phyloP scores from a whole-genome alignment of 2,329 filamentous ascomycete genomes.

The Trichocomaceae sp. region DNA sequence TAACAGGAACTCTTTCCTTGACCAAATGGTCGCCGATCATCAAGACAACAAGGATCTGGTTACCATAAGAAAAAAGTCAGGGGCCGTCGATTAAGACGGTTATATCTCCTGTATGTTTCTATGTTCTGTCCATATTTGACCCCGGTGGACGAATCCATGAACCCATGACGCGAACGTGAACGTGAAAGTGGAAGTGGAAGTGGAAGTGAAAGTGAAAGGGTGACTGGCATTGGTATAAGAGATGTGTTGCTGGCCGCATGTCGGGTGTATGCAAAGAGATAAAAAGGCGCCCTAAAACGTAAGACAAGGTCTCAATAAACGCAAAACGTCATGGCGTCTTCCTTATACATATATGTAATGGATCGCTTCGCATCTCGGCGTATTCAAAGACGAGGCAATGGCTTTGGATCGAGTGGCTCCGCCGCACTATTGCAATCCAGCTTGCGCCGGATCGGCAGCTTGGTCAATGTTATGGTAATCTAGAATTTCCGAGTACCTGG shows the following conservation, averaged over 20 bases:
- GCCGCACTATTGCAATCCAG: conserved; percentile 5
- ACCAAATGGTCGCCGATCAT: background rate
- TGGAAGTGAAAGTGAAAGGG: no score
- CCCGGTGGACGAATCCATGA: background rate
- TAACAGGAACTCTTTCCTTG: background rate
- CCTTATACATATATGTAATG: conserved; percentile 6
- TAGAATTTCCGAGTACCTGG: conserved; percentile 95
- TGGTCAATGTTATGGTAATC: conserved; percentile 93
- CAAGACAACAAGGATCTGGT: background rate
- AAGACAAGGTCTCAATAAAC: conserved; percentile 2
- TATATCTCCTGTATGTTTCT: conserved; percentile 4
- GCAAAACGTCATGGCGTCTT: conserved; percentile 6
- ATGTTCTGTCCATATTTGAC: conserved; percentile 12
- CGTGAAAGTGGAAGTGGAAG: no score
- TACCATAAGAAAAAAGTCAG: conserved; percentile 1
- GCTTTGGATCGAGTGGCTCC: background rate
- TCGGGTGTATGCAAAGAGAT: background rate
- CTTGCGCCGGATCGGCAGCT: conserved; percentile 13
- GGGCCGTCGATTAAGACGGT: background rate
- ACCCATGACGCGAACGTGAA: no score
- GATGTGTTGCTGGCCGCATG: background rate
- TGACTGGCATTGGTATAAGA: background rate
- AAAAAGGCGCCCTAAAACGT: background rate
- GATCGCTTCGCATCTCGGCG: conserved; percentile 4
- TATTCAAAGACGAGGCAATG: conserved; percentile 1